Evolutionary conservation across 495 filamentous ascomycete genomes (phyloP).

Genomic region (Penicillium salamii): DNA sequence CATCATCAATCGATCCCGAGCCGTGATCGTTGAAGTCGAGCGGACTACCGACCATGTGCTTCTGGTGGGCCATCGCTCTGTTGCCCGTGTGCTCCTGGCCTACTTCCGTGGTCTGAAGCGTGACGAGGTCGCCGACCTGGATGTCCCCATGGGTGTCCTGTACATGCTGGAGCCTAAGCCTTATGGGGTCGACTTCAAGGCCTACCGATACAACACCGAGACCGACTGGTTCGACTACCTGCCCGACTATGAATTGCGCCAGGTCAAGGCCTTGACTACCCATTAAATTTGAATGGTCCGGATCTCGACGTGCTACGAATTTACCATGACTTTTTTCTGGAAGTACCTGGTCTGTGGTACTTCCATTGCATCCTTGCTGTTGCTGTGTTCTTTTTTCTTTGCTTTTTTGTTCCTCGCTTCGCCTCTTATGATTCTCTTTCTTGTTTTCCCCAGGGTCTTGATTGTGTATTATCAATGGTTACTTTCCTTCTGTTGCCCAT

Average conservation of each 20-base stretch:
- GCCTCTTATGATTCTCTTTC: conserved; percentile 7
- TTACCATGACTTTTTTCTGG: conserved; percentile 14
- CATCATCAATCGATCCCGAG: conserved; percentile 90
- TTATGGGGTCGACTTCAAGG: conserved; percentile 94
- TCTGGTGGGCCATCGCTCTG: conserved; percentile 83
- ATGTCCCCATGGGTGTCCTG: conserved; percentile 86
- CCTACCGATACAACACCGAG: conserved; percentile 78
- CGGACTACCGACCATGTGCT: conserved; percentile 93
- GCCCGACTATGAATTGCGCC: conserved; percentile 68
- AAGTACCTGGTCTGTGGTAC: background rate
- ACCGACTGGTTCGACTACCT: conserved; percentile 78
- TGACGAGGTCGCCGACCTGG: conserved; percentile 87
- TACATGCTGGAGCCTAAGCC: conserved; percentile 96
- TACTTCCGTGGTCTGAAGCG: conserved; percentile 91
- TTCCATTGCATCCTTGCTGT: background rate
- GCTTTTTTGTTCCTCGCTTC: background rate
- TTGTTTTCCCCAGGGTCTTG: background rate
- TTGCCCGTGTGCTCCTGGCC: conserved; percentile 86
- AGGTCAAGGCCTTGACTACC: conserved; percentile 33
- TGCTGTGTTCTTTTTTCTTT: background rate
- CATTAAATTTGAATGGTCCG: background rate
- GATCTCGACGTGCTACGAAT: conserved; percentile 20
- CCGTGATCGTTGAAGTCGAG: conserved; percentile 95
- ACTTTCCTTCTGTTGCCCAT: background rate
- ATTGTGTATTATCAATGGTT: conserved; percentile 12